A percentile compares a stretch with the other conserved stretches of the same genome.
Evolutionary conservation across 805 yeast genomes (phyloP).

Genomic region (Ogataea methylovora): DNA sequence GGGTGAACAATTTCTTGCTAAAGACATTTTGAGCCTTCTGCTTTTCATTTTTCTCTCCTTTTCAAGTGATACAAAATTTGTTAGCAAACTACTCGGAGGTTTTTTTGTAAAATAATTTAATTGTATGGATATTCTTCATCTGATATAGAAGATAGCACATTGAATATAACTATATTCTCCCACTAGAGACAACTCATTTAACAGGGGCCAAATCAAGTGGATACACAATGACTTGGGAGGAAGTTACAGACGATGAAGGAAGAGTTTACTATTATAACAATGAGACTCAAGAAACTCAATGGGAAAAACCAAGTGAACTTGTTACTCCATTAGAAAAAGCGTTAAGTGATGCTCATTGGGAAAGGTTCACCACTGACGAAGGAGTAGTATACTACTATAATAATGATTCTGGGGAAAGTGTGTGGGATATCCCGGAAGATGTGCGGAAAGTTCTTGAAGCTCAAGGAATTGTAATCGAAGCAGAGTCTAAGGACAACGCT

Average conservation of each 20-base stretch:
- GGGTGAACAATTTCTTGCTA: too few relatives aligned
- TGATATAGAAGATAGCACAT: too few relatives aligned
- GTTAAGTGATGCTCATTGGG: conserved; percentile 44
- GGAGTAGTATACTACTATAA: conserved; percentile 59
- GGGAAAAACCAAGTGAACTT: conserved; percentile 70
- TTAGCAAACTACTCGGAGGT: too few relatives aligned
- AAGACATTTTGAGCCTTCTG: too few relatives aligned
- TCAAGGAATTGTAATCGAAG: neutral
- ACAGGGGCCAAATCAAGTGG: too few relatives aligned
- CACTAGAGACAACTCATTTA: too few relatives aligned
- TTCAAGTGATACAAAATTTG: too few relatives aligned
- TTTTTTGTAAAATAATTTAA: too few relatives aligned
- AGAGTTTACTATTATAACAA: conserved; percentile 64
- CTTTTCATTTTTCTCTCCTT: too few relatives aligned
- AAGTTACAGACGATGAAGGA: conserved; percentile 57
- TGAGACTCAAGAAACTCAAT: conserved; percentile 59
- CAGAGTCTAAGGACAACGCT: neutral
- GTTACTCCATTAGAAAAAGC: conserved; percentile 34
- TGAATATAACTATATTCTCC: too few relatives aligned
- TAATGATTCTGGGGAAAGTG: conserved; percentile 52
- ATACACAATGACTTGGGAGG: conserved; percentile 48
- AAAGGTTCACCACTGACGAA: conserved; percentile 38
- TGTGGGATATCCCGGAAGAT: conserved; percentile 73
- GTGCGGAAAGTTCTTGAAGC: conserved; percentile 15
- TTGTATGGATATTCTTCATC: too few relatives aligned